Percentiles rank a stretch among this genome's conserved stretches.
phyloP scores from a whole-genome alignment of 371 early-diverging fungal genomes.

The Fennellomyces sp. region DNA sequence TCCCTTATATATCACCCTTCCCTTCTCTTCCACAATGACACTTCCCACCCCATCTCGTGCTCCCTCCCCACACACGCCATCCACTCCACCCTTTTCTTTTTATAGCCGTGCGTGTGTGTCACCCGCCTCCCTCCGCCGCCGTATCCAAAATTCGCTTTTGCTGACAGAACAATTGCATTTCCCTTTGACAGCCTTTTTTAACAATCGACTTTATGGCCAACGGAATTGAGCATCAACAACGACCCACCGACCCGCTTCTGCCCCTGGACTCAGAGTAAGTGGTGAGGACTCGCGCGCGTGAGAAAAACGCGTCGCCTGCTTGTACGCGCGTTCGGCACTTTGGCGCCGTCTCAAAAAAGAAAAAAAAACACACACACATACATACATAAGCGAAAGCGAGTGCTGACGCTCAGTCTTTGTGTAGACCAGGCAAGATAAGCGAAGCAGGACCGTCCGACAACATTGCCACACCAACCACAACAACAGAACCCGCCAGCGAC shows the following conservation, averaged over 20 bases:
- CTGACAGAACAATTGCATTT: not conserved
- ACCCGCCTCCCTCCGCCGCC: too few relatives aligned
- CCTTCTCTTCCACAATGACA: not conserved
- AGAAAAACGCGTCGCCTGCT: not conserved
- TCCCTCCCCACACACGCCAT: not conserved
- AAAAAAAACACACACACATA: too few relatives aligned
- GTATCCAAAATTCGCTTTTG: too few relatives aligned
- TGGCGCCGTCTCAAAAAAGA: too few relatives aligned
- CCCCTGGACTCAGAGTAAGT: constrained; percentile 12
- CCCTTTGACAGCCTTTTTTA: too few relatives aligned
- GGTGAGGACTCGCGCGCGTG: not conserved
- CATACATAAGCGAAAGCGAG: not conserved
- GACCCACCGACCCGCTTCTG: not conserved
- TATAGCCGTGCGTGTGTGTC: not conserved
- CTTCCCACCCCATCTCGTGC: too few relatives aligned
- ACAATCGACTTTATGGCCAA: constrained; percentile 20
- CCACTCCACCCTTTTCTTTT: not conserved
- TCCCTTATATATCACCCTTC: not conserved
- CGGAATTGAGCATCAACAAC: constrained; percentile 15
- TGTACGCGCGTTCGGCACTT: not conserved
- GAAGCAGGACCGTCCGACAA: not conserved
- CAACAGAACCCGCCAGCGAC: not conserved
- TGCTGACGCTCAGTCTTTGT: not conserved
- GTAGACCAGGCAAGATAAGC: constrained; percentile 5
- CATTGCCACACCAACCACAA: not conserved